Percentiles rank a stretch among this genome's conserved stretches.
phyloP scores from a whole-genome alignment of 202 grass and related monocot species.

The Schoenoplectus triqueter region DNA sequence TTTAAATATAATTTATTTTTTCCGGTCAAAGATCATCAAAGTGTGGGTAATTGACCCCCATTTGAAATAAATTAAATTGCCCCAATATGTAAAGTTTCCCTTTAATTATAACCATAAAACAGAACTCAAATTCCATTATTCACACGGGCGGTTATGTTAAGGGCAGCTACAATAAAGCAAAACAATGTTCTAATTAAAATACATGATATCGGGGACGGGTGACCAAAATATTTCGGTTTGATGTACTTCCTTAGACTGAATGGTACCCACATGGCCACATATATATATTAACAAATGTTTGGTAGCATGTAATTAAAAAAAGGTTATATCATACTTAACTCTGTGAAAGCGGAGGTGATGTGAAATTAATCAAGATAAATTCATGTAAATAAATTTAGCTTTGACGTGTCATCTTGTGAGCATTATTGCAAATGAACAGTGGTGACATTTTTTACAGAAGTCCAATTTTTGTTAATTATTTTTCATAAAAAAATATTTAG shows the following conservation, averaged over 20 bases:
- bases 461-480: conserved; percentile 6
- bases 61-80: neutral
- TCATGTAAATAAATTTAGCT: neutral
- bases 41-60: neutral
- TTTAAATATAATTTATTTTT: no score
- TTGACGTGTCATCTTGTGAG: neutral
- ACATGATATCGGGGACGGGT: neutral
- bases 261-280: neutral
- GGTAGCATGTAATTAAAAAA: conserved; percentile 15
- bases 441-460: neutral
- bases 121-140: neutral
- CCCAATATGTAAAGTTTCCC: neutral
- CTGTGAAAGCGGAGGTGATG: neutral
- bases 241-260: conserved; percentile 33
- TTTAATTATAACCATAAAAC: neutral
- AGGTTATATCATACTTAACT: conserved; percentile 18
- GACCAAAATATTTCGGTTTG: conserved; percentile 26
- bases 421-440: neutral
- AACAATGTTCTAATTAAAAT: conserved; percentile 7
- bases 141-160: neutral
- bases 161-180: neutral
- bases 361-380: conserved; percentile 15
- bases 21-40: no score
- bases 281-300: neutral
- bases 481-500: neutral